Base-by-base conservation (phyloP, 2,329 filamentous ascomycete genomes). In the Aspergillus amoenus region DNA sequence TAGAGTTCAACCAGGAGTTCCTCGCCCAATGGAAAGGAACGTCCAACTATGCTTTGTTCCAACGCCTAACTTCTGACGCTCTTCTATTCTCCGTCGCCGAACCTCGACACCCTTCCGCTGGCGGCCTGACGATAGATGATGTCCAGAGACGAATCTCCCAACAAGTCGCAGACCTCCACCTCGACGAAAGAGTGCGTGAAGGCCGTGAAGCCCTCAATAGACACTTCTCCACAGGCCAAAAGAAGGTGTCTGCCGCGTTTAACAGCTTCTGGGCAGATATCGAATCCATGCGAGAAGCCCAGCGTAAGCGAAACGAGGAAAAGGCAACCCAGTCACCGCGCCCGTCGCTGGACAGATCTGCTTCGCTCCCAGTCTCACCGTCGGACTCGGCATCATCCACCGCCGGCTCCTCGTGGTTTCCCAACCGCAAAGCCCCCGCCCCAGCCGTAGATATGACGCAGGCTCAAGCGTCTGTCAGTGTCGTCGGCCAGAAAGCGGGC, bases 1-100 rank as follows among this genome's bases (percentile, higher is more conserved):
- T 81, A 32, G 94, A 99, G 68, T 99, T 96, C 73, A 88, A 89
- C 34, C 74, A 81, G 21, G 89, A 96, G 22, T 99, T 92, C 80
- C 81, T 97, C 37, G 85, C 92, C n/a, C 85, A 86, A 18, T 99
- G 94, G 94, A 85, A 84, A 66, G 83, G 83, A 60, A 97, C 93
- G 0, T 89, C 96, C 61, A 97, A 97, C 70, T 96, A 94, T 74
- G 84, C 89, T 50, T 88, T 99, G 59, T 99, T 95, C 85, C 82
- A 93, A 62, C 81, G 83, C 13, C 79, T 90, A 65, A 91, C 88
- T 1, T 75, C 73, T 2, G 93, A 97, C 69, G 87, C 88, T 15
- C 89, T 96, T 68, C 82, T 99, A 15, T 99, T 97, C 70, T 93
- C 96, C 64, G 91, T 99, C 61, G 89, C 95, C 13, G 92, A 96